A percentile compares a stretch with the other conserved stretches of the same genome.
These are phyloP conservation scores for Fusarium beomiforme DNA, from an alignment of 2,329 filamentous ascomycete species.

Conservation along the genomic window DNA sequence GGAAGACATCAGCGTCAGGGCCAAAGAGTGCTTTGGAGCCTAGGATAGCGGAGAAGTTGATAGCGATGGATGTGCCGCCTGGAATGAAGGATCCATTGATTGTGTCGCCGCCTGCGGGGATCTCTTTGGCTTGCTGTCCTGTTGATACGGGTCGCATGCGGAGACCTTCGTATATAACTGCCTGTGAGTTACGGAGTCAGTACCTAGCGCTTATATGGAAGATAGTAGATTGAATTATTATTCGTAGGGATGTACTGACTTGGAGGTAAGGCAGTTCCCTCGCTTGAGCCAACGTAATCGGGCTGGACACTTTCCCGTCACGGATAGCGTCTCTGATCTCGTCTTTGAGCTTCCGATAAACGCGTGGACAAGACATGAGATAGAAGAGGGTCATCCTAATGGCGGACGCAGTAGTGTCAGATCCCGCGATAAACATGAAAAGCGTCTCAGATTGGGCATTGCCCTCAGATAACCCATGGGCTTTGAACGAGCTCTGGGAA, in stretches of 20 bases:
- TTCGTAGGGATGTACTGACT: accelerated
- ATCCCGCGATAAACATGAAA: slow-evolving; percentile 2
- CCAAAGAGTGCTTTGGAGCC: background rate
- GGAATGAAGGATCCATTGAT: background rate
- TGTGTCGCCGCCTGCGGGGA: background rate
- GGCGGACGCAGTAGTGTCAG: background rate
- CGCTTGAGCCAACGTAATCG: background rate
- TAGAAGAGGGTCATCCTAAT: background rate
- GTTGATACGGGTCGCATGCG: background rate
- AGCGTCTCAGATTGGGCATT: background rate
- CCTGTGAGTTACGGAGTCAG: accelerated
- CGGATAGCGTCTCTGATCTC: background rate
- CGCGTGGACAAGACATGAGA: background rate
- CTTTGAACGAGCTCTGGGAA: background rate
- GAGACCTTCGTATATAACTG: slow-evolving; percentile 3
- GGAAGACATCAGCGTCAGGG: background rate
- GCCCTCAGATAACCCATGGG: background rate
- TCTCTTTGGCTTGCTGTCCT: background rate
- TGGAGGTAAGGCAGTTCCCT: background rate
- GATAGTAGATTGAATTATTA: background rate
- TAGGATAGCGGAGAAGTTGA: background rate
- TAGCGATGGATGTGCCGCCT: background rate
- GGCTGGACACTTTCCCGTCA: background rate
- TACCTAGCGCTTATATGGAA: accelerated
- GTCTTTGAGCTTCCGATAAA: background rate